Evolutionary conservation across 345 rosid genomes (phyloP).

Genomic region (Eucalyptus caleyi): DNA sequence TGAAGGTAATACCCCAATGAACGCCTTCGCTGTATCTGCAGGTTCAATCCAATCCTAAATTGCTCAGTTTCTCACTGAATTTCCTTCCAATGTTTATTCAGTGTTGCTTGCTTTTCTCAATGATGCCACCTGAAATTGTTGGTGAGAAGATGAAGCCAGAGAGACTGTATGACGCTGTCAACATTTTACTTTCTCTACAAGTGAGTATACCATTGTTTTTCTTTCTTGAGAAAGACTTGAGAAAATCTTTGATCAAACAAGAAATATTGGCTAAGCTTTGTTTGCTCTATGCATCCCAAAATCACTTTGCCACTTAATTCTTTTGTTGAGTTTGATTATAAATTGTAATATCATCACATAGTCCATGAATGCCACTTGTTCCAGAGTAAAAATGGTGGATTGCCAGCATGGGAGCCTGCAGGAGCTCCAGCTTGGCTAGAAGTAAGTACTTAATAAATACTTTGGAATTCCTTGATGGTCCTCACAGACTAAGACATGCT

Average conservation of each 20-base stretch:
- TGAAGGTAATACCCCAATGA: constrained; percentile 5
- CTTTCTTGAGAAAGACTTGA: neutral
- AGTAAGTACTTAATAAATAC: constrained; percentile 8
- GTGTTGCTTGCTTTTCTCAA: constrained; percentile 33
- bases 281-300: neutral
- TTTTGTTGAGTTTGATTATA: neutral
- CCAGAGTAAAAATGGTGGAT: constrained; percentile 48
- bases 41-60: neutral
- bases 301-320: neutral
- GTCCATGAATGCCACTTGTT: neutral
- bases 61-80: neutral
- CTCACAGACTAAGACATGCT: neutral
- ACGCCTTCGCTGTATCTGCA: neutral
- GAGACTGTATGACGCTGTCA: constrained; percentile 35
- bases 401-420: constrained; percentile 51
- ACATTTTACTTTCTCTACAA: constrained; percentile 35
- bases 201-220: neutral
- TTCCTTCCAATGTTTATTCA: neutral
- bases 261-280: neutral
- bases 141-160: constrained; percentile 33
- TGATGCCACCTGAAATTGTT: constrained; percentile 29
- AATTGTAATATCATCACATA: neutral
- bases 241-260: neutral
- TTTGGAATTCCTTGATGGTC: constrained; percentile 1
- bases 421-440: constrained; percentile 38